Conservation (phyloP, 2,329 filamentous ascomycete genomes). For the Penicillium freii region DNA sequence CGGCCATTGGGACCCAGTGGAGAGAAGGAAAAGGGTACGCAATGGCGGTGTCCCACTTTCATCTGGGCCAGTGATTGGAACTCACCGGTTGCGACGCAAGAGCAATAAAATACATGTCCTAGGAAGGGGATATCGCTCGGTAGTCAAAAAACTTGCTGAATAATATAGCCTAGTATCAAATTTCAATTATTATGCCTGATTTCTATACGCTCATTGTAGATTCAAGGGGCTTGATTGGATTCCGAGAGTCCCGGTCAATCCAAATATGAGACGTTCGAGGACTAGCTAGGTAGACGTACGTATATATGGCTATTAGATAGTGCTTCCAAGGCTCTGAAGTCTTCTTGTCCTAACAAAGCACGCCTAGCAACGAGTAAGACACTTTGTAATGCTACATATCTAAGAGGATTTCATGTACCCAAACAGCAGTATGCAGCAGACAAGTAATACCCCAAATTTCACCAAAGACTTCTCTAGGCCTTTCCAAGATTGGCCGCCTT, state of each 20-base stretch:
- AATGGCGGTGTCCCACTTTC: conserved; percentile 87
- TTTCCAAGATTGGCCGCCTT: neutral
- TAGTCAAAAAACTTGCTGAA: neutral
- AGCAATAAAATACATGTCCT: neutral
- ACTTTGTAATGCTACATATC: neutral
- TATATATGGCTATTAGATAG: neutral
- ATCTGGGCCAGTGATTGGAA: conserved; percentile 68
- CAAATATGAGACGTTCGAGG: neutral
- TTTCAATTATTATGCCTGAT: neutral
- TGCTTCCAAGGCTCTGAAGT: neutral
- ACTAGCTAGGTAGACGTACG: neutral
- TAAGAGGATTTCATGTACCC: neutral
- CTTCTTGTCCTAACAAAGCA: neutral
- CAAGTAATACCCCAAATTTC: neutral
- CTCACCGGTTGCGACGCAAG: conserved; percentile 17
- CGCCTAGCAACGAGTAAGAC: neutral
- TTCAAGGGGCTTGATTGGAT: neutral
- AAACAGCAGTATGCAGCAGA: neutral
- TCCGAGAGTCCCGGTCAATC: neutral
- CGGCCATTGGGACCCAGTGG: conserved; percentile 83
- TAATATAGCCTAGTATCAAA: neutral
- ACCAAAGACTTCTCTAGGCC: neutral
- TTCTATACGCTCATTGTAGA: neutral
- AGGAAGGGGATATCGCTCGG: neutral
- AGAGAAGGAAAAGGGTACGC: conserved; percentile 75